Conservation (phyloP, 805 yeast genomes). For the Kregervanrija fluxuum region DNA sequence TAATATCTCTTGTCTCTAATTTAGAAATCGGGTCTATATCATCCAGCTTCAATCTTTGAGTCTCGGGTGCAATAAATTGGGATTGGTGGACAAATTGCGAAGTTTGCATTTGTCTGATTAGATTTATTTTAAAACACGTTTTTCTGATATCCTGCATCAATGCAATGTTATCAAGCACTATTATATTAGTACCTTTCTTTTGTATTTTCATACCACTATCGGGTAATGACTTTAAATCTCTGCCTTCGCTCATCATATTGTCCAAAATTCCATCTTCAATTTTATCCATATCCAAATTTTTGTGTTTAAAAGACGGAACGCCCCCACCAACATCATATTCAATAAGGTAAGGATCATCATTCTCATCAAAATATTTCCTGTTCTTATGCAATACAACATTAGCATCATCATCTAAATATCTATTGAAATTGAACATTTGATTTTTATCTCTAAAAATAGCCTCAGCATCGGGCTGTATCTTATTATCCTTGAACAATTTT, state of each 20-base stretch:
- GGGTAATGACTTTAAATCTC: constrained; percentile 27
- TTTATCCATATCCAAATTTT: constrained; percentile 40
- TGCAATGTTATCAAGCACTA: constrained; percentile 57
- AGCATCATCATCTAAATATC: constrained; percentile 34
- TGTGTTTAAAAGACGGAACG: constrained; percentile 55
- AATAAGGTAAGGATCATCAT: constrained; percentile 56
- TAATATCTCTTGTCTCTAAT: constrained; percentile 58
- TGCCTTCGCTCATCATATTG: constrained; percentile 24
- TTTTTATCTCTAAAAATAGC: constrained; percentile 61
- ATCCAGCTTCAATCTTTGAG: constrained; percentile 46
- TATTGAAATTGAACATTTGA: constrained; percentile 58
- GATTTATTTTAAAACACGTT: constrained; percentile 78
- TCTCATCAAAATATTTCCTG: constrained; percentile 37
- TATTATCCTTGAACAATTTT: constrained; percentile 51
- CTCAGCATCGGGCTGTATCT: constrained; percentile 56
- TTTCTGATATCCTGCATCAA: constrained; percentile 85
- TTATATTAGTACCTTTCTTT: constrained; percentile 51
- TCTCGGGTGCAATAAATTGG: constrained; percentile 63
- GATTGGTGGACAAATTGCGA: constrained; percentile 69
- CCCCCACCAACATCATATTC: constrained; percentile 86
- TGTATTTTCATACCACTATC: constrained; percentile 35
- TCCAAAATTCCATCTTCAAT: constrained; percentile 40
- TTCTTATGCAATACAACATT: constrained; percentile 27
- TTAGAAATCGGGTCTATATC: constrained; percentile 84
- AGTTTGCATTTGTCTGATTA: constrained; percentile 86